Evolutionary conservation across 2,329 filamentous ascomycete species (phyloP).

Genomic region (Didymella sp.): DNA sequence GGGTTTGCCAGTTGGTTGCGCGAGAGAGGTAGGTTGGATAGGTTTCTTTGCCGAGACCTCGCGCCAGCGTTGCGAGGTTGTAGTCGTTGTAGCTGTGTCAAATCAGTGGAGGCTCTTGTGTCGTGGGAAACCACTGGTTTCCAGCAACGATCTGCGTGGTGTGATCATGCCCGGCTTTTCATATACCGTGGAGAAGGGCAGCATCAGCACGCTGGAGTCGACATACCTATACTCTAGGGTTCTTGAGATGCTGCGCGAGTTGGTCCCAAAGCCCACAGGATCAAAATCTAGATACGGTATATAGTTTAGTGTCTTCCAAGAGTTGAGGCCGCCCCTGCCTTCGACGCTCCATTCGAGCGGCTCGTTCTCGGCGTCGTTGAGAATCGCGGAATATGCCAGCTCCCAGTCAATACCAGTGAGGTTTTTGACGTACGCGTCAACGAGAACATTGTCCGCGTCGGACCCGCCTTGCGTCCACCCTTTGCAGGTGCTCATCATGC

Average conservation of each 20-base stretch:
- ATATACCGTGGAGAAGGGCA: too few species aligned
- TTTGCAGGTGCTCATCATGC: conserved; percentile 77
- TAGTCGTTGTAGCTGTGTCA: background rate
- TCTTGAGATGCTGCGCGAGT: background rate
- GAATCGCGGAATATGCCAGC: background rate
- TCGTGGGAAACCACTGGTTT: too few species aligned
- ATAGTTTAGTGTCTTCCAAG: background rate
- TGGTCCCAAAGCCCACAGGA: background rate
- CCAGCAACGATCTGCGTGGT: too few species aligned
- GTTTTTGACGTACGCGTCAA: background rate
- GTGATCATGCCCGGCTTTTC: too few species aligned
- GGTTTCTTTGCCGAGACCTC: background rate
- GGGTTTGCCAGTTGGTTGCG: background rate
- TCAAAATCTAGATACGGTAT: background rate
- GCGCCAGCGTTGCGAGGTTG: background rate
- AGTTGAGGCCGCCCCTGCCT: background rate
- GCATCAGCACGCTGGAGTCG: background rate
- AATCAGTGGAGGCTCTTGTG: background rate
- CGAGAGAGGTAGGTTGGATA: background rate
- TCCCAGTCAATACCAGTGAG: background rate
- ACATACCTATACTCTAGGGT: background rate
- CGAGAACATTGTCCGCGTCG: background rate
- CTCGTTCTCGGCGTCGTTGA: background rate
- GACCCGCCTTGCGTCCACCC: conserved; percentile 76
- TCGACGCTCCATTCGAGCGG: background rate